These are phyloP conservation scores for Ulota crispa DNA, from an alignment of 225 moss, liverwort and hornwort genomes.

Conservation along the genomic window DNA sequence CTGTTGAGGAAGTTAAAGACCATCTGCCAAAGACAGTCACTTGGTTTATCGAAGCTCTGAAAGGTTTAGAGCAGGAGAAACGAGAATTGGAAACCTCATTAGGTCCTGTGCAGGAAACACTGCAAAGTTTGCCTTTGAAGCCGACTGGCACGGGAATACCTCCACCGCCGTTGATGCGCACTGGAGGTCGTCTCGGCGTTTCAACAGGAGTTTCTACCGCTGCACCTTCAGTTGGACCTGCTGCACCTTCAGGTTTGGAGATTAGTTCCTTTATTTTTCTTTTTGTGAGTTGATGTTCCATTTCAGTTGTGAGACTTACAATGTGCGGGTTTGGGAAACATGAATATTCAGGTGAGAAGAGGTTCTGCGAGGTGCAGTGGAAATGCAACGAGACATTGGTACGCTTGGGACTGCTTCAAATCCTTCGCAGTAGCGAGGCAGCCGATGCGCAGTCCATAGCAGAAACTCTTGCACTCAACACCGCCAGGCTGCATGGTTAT, in stretches of 20 bases:
- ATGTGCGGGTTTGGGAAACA: not conserved
- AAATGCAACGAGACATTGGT: constrained; percentile 65
- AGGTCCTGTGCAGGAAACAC: constrained; percentile 47
- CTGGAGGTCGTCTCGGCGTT: constrained; percentile 77
- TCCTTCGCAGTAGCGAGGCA: constrained; percentile 65
- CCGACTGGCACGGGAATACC: constrained; percentile 50
- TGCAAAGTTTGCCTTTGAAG: constrained; percentile 24
- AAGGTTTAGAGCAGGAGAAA: constrained; percentile 57
- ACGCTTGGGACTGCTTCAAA: constrained; percentile 68
- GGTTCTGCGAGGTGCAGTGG: constrained; percentile 63
- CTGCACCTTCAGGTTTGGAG: constrained; percentile 38
- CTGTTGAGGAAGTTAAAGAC: constrained; percentile 45
- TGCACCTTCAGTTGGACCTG: constrained; percentile 27
- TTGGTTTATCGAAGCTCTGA: constrained; percentile 68
- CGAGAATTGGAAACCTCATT: constrained; percentile 70
- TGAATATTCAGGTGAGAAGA: constrained; percentile 51
- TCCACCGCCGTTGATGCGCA: constrained; percentile 84
- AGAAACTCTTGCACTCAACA: constrained; percentile 81
- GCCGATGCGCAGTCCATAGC: constrained; percentile 63
- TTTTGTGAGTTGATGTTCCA: not conserved
- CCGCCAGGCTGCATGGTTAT: constrained; percentile 64
- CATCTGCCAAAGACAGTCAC: constrained; percentile 64
- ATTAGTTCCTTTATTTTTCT: not conserved
- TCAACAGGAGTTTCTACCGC: constrained; percentile 38
- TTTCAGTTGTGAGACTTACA: constrained; percentile 13